Percentiles rank a stretch among this genome's conserved stretches.
These are phyloP conservation scores for Chaetomium globosum DNA, from an alignment of 2,329 filamentous ascomycete species.

Conservation along the genomic window DNA sequence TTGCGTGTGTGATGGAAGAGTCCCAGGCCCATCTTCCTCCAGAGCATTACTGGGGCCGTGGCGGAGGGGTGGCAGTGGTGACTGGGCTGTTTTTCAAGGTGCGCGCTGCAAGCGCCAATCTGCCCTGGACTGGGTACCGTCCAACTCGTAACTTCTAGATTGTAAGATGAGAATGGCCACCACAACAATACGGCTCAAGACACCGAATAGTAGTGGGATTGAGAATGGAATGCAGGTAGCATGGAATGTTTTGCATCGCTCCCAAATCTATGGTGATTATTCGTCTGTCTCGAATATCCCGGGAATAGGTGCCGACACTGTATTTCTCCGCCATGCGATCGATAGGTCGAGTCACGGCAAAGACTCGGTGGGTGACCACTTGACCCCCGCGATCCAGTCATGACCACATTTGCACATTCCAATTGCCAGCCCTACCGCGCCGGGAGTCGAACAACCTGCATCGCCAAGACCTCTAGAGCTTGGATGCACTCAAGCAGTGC, in stretches of 20 bases:
- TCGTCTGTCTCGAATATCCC: neutral
- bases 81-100: neutral
- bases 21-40: neutral
- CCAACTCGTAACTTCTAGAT: neutral
- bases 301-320: neutral
- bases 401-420: slow-evolving; percentile 23
- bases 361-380: slow-evolving; percentile 20
- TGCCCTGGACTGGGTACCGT: too few species aligned
- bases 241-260: neutral
- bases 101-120: too few species aligned
- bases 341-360: slow-evolving; percentile 11
- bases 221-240: neutral
- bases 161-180: neutral
- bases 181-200: neutral
- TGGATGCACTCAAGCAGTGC: neutral
- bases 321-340: too few species aligned
- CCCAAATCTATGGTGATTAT: too few species aligned
- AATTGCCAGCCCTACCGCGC: slow-evolving; percentile 28
- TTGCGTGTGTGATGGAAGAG: too few species aligned
- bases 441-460: slow-evolving; percentile 30
- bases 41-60: neutral
- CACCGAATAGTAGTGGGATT: neutral
- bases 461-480: slow-evolving; percentile 19
- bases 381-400: slow-evolving; percentile 28
- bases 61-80: neutral